Base-by-base conservation (phyloP, 1,284 basidiomycete genomes). In the Leccinum pachyderme region DNA sequence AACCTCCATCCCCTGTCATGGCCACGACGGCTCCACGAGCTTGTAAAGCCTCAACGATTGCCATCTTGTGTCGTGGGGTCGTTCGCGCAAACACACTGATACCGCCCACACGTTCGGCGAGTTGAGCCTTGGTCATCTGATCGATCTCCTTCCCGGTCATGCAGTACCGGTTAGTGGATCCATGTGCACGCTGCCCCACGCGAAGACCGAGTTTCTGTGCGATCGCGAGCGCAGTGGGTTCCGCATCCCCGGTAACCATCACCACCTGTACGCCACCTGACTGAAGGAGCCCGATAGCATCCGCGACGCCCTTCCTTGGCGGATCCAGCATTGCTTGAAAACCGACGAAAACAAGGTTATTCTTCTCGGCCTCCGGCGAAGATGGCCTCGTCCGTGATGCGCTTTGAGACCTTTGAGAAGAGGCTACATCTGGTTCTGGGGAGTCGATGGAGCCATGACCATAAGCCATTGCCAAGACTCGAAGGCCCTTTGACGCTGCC, bases 241-340 rank as follows among this genome's bases (percentile, higher is more conserved):
- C 92, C 24, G 94, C 87, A 67, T 98, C 96, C 13, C 96, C 96
- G 0, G 96, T 98, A 70, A 98, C 98, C 95, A 99, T 98, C 43
- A 98, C 89, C 12, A 98, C 87, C 66, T 96, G 93, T 35, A 99
- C 90, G 7, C 95, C 93, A 15, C 91, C 94, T 15, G 79, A 75
- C 65, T 94, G 91, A 27, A 98, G 77, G 25, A 89, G 74, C 29
- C 79, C 79, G 58, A 98, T 89, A 8, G 95, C 88, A 62, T 94
- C 90, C 2, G 87, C 87, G n/a, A 98, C 95, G 25, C 95, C 95
- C 61, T 89, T 88, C 45, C 96, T 79, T 0, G 96, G 96, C 3
- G 96, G 96, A 71, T 98, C 96, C 57, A 91, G 79, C 94, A 98
- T 98, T 3, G 92, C 95, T 68, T 93, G 87, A 73, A 97, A 93